Base-by-base conservation (phyloP, 2,329 filamentous ascomycete species). In the Raffaelea arxii region DNA sequence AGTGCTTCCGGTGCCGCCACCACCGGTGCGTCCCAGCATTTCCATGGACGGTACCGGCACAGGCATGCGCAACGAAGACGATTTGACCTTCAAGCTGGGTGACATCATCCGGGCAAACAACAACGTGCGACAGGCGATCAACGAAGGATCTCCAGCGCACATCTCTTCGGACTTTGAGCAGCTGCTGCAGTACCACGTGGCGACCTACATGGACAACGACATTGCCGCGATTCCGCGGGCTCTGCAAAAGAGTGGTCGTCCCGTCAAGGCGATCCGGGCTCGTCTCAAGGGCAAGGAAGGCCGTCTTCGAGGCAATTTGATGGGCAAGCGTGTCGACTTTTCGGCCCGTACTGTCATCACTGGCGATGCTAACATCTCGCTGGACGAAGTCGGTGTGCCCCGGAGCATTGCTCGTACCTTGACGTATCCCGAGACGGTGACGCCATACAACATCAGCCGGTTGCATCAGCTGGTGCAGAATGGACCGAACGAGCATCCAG, bases 301-400 rank as follows among this genome's bases (percentile, higher is more conserved):
- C 56, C 89, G 92, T 74, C 80, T 99, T 22, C 84, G 92, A 70
- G 92, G 94, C 62, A 99, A 98, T 67, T 73, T 98, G 74, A 98
- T 98, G 94, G 92, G 92, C 53, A 99, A 98, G 70, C 89, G 90
- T 80, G 92, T 98, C 51, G 92, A 99, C 63, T 98, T 98, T 61
- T 98, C 94, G 1, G 94, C 94, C 32, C 92, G 92, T 82, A 99
- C 94, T 25, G 92, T 99, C 70, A 98, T 99, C 64, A 98, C 94
- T 44, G 92, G 92, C 70, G 92, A 98, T 62, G 92, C 92, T 49
- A 98, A 97, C 62, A 70, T 98, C 55, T 95, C 89, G 24, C 75
- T 98, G 24, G 91, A 98, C 59, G 89, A 99, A 70, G 94, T 99
- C 51, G 92, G 94, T 66, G 92, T 98, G 38, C 92, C 92, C 27